Percentiles rank a stretch among this genome's conserved stretches.
These are phyloP conservation scores for Cordyceps militaris DNA, from an alignment of 2,329 filamentous ascomycete genomes.

Conservation along the genomic window DNA sequence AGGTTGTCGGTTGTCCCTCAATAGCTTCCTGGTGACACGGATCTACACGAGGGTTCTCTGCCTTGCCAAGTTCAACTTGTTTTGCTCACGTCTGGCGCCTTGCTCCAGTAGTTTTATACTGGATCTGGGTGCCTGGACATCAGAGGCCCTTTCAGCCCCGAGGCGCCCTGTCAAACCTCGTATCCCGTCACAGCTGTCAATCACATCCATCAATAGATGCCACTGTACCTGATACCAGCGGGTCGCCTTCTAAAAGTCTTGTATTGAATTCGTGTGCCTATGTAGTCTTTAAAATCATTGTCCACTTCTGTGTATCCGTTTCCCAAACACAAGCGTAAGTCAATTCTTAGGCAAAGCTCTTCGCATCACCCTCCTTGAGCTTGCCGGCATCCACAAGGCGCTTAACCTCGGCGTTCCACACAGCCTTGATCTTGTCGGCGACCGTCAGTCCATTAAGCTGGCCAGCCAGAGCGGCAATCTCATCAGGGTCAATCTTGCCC, in stretches of 20 bases:
- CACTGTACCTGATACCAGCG: neutral
- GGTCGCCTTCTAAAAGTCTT: neutral
- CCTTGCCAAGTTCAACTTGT: too few relatives aligned
- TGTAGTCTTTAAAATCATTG: neutral
- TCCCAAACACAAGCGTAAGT: neutral
- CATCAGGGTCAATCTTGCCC: conserved; percentile 81
- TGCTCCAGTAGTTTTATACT: too few relatives aligned
- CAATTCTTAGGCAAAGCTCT: conserved; percentile 44
- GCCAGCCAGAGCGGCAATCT: conserved; percentile 74
- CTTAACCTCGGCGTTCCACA: conserved; percentile 73
- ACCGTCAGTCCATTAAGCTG: conserved; percentile 77
- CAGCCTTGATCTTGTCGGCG: conserved; percentile 73
- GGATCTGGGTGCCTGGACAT: too few relatives aligned
- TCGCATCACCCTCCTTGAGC: conserved; percentile 75
- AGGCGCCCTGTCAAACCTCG: too few relatives aligned
- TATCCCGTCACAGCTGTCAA: too few relatives aligned
- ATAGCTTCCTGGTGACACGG: too few relatives aligned
- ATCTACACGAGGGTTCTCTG: too few relatives aligned
- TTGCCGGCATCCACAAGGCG: conserved; percentile 75
- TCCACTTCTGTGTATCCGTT: conserved; percentile 1
- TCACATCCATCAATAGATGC: neutral
- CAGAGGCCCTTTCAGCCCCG: too few relatives aligned
- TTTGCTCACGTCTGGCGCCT: too few relatives aligned
- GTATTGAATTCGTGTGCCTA: neutral
- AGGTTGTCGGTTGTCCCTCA: too few relatives aligned